Conservation (phyloP, 148 eudicot species). For the Dysphania ambrosioides region DNA sequence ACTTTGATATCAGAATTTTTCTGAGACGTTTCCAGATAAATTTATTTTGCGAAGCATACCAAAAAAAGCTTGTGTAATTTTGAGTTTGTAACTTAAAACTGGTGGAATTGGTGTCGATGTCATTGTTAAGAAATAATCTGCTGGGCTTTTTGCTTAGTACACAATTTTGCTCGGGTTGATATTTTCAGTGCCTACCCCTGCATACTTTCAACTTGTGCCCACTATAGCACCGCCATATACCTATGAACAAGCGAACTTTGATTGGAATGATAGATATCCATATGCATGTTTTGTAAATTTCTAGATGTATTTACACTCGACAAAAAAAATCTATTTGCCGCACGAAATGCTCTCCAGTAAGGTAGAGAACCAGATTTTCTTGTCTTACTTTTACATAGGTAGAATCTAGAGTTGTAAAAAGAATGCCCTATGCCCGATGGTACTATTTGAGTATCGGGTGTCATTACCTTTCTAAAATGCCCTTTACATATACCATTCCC, state of each 20-base stretch:
- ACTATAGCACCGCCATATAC: background rate
- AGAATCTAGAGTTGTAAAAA: too few relatives aligned
- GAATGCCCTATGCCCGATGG: too few relatives aligned
- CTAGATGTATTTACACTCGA: conserved; percentile 19
- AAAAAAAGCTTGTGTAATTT: conserved; percentile 29
- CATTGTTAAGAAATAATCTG: conserved; percentile 19
- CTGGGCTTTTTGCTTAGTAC: conserved; percentile 16
- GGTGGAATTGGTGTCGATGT: conserved; percentile 16
- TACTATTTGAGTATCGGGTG: background rate
- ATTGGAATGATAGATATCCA: background rate
- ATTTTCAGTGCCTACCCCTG: background rate
- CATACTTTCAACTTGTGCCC: background rate
- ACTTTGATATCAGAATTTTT: conserved; percentile 12
- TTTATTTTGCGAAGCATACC: conserved; percentile 26
- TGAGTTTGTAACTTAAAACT: conserved; percentile 23
- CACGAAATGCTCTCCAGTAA: too few relatives aligned
- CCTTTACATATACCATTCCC: conserved; percentile 97
- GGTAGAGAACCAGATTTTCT: too few relatives aligned
- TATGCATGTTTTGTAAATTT: background rate
- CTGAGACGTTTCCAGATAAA: conserved; percentile 21
- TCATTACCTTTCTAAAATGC: conserved; percentile 62
- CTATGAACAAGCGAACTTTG: background rate
- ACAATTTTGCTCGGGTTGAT: background rate
- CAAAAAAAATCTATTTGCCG: background rate
- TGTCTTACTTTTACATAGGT: too few relatives aligned